Evolutionary conservation across 148 eudicot genomes (phyloP).

Genomic region (Limonium bicolor): DNA sequence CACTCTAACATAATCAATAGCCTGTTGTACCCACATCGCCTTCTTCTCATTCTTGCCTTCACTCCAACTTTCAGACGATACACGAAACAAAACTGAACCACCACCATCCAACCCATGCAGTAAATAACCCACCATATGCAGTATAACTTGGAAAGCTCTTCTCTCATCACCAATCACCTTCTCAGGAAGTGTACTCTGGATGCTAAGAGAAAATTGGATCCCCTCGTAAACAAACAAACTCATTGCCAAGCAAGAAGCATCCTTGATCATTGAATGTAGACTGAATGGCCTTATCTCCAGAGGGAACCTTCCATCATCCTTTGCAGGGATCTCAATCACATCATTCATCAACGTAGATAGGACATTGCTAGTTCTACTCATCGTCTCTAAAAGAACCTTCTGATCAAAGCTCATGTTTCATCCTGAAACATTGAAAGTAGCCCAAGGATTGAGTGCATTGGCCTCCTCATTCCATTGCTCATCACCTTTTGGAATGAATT

Average conservation of each 20-base stretch:
- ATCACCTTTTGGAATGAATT: slow-evolving; percentile 72
- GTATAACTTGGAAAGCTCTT: slow-evolving; percentile 69
- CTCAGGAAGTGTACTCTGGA: slow-evolving; percentile 53
- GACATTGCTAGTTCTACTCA: slow-evolving; percentile 65
- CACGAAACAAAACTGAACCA: slow-evolving; percentile 40
- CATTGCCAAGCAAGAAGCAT: slow-evolving; percentile 66
- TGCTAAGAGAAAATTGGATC: slow-evolving; percentile 32
- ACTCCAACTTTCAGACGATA: slow-evolving; percentile 32
- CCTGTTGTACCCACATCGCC: slow-evolving; percentile 30
- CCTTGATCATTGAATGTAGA: slow-evolving; percentile 56
- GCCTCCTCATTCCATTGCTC: slow-evolving; percentile 78
- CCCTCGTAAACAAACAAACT: slow-evolving; percentile 52
- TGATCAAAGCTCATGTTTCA: slow-evolving; percentile 43
- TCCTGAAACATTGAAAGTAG: slow-evolving; percentile 60
- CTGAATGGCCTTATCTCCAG: slow-evolving; percentile 46
- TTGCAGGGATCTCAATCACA: slow-evolving; percentile 53
- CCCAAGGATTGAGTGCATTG: slow-evolving; percentile 79
- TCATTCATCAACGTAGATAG: slow-evolving; percentile 64
- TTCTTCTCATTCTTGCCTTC: slow-evolving; percentile 45
- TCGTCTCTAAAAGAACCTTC: slow-evolving; percentile 39
- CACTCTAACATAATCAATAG: slow-evolving; percentile 31
- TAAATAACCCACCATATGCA: slow-evolving; percentile 79
- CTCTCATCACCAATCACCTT: slow-evolving; percentile 68
- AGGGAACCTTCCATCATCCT: slow-evolving; percentile 47
- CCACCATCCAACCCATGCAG: slow-evolving; percentile 30